Evolutionary conservation across 768 basidiomycete species (phyloP).

Genomic region (Kwoniella mangroviensis): DNA sequence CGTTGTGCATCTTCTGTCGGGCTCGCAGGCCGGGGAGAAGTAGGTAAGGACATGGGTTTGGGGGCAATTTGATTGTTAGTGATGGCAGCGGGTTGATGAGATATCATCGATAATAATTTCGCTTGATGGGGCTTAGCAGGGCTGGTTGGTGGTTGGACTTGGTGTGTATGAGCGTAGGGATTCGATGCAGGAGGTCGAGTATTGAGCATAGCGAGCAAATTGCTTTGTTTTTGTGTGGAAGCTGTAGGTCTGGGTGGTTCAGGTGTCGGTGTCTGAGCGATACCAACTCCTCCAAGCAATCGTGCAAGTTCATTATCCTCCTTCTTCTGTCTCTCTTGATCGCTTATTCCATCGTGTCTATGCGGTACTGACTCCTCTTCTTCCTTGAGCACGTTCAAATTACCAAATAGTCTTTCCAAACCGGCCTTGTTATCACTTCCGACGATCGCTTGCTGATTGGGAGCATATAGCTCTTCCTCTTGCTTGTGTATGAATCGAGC

Average conservation of each 20-base stretch:
- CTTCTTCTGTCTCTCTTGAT: constrained; percentile 26
- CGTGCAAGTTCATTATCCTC: constrained; percentile 44
- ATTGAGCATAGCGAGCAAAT: constrained; percentile 47
- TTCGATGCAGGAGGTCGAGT: neutral
- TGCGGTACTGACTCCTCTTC: constrained; percentile 18
- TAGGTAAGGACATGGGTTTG: constrained; percentile 37
- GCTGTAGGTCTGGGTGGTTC: constrained; percentile 56
- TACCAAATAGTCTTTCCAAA: constrained; percentile 40
- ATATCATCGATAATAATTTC: constrained; percentile 36
- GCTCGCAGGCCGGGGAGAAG: constrained; percentile 34
- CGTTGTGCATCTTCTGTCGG: constrained; percentile 30
- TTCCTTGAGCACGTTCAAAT: constrained; percentile 24
- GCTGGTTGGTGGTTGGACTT: neutral
- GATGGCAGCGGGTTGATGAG: constrained; percentile 9
- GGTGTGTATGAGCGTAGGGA: neutral
- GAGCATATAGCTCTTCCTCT: constrained; percentile 32
- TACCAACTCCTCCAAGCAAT: constrained; percentile 64
- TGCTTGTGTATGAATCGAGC: constrained; percentile 43
- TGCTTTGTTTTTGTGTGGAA: constrained; percentile 28
- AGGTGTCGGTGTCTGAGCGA: constrained; percentile 73
- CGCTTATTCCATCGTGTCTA: constrained; percentile 1
- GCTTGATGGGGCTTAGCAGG: constrained; percentile 40
- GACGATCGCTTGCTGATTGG: neutral
- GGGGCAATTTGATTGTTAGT: neutral
- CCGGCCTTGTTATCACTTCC: constrained; percentile 37